Evolutionary conservation across 2,329 filamentous ascomycete genomes (phyloP).

Genomic region (Aquanectria penicillioides): DNA sequence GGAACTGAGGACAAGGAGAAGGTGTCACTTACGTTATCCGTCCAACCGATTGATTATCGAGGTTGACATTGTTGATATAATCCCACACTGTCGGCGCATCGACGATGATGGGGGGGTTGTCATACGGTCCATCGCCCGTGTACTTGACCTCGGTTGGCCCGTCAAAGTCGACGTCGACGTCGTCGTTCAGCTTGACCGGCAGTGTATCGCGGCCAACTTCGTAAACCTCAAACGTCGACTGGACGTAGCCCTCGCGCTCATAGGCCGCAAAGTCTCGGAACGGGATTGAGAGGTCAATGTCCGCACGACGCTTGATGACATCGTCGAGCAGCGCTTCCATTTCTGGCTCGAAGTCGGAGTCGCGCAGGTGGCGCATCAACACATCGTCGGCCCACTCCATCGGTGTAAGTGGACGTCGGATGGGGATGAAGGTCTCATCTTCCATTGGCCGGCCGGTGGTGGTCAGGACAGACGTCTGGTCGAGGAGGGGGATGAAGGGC

Average conservation of each 20-base stretch:
- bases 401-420: slow-evolving; percentile 29
- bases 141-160: slow-evolving; percentile 39
- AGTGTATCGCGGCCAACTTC: slow-evolving; percentile 60
- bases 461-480: slow-evolving; percentile 11
- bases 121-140: slow-evolving; percentile 37
- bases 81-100: slow-evolving; percentile 56
- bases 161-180: slow-evolving; percentile 39
- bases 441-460: slow-evolving; percentile 19
- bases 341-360: slow-evolving; percentile 53
- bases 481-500: slow-evolving; percentile 45
- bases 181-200: slow-evolving; percentile 45
- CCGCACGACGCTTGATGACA: slow-evolving; percentile 45
- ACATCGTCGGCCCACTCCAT: slow-evolving; percentile 52
- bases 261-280: slow-evolving; percentile 49
- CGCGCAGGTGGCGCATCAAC: slow-evolving; percentile 54
- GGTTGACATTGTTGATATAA: slow-evolving; percentile 51
- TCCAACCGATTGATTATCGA: slow-evolving; percentile 56
- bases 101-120: slow-evolving; percentile 43
- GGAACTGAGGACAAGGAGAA: neutral
- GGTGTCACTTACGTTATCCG: slow-evolving; percentile 61
- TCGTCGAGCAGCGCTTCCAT: slow-evolving; percentile 51
- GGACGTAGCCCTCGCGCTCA: slow-evolving; percentile 53
- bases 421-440: slow-evolving; percentile 29
- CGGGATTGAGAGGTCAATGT: slow-evolving; percentile 44
- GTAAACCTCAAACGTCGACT: slow-evolving; percentile 67